Conservation (phyloP, 495 filamentous ascomycete genomes). For the Lichina pygmaea region DNA sequence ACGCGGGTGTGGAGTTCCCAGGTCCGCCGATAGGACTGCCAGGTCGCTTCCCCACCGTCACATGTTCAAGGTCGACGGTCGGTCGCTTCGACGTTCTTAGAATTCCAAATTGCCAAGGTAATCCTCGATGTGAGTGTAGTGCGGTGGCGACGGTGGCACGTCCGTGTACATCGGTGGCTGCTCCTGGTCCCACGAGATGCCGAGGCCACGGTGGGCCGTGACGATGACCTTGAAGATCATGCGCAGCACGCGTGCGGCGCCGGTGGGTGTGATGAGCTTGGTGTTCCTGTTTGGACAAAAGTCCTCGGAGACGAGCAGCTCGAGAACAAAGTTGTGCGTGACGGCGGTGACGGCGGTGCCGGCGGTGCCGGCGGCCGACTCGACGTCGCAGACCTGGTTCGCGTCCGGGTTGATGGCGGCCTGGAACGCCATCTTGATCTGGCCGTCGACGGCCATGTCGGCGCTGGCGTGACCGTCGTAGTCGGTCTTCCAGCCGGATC, state of each 20-base stretch:
- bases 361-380: constrained; percentile 44
- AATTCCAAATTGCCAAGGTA: constrained; percentile 5
- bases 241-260: constrained; percentile 67
- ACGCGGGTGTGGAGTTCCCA: no score
- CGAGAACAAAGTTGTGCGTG: constrained; percentile 63
- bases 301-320: constrained; percentile 87
- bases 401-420: constrained; percentile 32
- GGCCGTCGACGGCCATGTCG: constrained; percentile 24
- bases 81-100: neutral
- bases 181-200: constrained; percentile 95
- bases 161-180: constrained; percentile 85
- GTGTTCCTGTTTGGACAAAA: constrained; percentile 46
- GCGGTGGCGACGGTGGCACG: constrained; percentile 66
- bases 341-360: constrained; percentile 50
- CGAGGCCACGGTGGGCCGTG: constrained; percentile 64
- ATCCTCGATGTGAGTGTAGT: constrained; percentile 28
- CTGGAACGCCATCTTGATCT: constrained; percentile 62
- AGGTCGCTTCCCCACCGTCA: no score
- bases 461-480: constrained; percentile 17
- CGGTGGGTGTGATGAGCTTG: constrained; percentile 55
- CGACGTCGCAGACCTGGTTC: constrained; percentile 54
- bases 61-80: constrained; percentile 2
- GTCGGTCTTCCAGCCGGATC: constrained; percentile 90
- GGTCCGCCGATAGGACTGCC: no score
- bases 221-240: constrained; percentile 71